Conservation (phyloP, 805 yeast genomes). For the Hanseniaspora meyeri region DNA sequence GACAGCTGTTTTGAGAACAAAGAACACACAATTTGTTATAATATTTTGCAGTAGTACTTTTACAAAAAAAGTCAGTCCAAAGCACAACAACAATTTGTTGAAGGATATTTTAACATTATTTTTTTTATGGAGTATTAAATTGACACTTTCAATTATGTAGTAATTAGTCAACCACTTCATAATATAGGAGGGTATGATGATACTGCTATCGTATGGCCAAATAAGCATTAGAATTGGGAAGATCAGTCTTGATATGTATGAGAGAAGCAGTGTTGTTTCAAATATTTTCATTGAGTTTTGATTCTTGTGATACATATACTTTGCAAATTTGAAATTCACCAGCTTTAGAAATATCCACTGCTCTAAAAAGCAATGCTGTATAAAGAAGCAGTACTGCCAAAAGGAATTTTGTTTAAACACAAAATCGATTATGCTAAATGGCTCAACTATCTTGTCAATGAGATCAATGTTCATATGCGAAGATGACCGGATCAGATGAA, state of each 20-base stretch:
- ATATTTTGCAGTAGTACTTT: constrained; percentile 20
- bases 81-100: constrained; percentile 17
- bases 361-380: constrained; percentile 39
- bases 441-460: background rate
- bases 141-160: constrained; percentile 53
- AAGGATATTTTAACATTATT: constrained; percentile 2
- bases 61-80: constrained; percentile 17
- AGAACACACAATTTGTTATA: constrained; percentile 18
- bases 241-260: constrained; percentile 59
- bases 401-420: constrained; percentile 29
- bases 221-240: constrained; percentile 88
- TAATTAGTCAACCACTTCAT: constrained; percentile 50
- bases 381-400: constrained; percentile 46
- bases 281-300: constrained; percentile 32
- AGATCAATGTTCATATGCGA: background rate
- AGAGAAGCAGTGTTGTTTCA: constrained; percentile 49
- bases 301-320: constrained; percentile 6
- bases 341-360: constrained; percentile 32
- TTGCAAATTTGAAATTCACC: constrained; percentile 23
- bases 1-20: background rate
- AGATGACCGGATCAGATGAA: background rate
- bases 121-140: constrained; percentile 30
- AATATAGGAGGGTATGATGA: constrained; percentile 47
- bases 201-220: constrained; percentile 74
- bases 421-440: constrained; percentile 22